These are phyloP conservation scores for Neurospora hispaniola DNA, from an alignment of 495 filamentous ascomycete species.

Conservation along the genomic window DNA sequence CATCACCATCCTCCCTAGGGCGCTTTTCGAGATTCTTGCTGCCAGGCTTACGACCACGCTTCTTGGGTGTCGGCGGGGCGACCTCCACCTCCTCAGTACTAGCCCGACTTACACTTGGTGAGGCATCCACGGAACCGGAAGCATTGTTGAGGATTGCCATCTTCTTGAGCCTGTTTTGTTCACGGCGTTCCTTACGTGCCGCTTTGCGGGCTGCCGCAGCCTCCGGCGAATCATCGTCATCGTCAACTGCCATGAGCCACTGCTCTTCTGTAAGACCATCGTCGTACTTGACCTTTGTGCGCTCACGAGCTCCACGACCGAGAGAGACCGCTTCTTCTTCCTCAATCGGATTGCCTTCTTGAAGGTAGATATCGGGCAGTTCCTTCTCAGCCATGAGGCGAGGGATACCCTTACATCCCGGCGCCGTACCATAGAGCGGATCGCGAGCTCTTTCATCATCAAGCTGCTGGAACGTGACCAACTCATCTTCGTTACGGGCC, in stretches of 20 bases:
- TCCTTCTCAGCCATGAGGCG: constrained; percentile 83
- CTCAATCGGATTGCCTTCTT: constrained; percentile 78
- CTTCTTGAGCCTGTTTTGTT: constrained; percentile 58
- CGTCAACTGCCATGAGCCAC: constrained; percentile 87
- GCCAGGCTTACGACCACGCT: constrained; percentile 70
- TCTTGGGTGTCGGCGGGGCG: constrained; percentile 38
- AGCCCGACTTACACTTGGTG: constrained; percentile 64
- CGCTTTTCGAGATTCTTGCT: constrained; percentile 61
- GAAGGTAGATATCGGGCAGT: constrained; percentile 85
- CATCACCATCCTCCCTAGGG: constrained; percentile 75
- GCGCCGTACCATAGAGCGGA: constrained; percentile 56
- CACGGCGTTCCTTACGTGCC: constrained; percentile 72
- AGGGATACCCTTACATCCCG: constrained; percentile 49
- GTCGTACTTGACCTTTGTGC: constrained; percentile 88
- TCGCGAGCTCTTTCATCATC: constrained; percentile 60
- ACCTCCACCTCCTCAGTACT: constrained; percentile 58
- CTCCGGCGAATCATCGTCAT: constrained; percentile 89
- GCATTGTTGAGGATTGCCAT: constrained; percentile 30
- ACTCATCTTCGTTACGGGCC: constrained; percentile 64
- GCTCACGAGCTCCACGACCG: constrained; percentile 87
- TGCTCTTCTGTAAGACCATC: constrained; percentile 97
- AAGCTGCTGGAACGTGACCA: constrained; percentile 59
- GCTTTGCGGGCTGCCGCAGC: constrained; percentile 83
- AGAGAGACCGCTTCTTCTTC: constrained; percentile 62
- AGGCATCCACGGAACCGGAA: constrained; percentile 45